Percentiles rank a stretch among this genome's conserved stretches.
These are phyloP conservation scores for Pisolithus microcarpus DNA, from an alignment of 768 basidiomycete genomes.

Conservation along the genomic window DNA sequence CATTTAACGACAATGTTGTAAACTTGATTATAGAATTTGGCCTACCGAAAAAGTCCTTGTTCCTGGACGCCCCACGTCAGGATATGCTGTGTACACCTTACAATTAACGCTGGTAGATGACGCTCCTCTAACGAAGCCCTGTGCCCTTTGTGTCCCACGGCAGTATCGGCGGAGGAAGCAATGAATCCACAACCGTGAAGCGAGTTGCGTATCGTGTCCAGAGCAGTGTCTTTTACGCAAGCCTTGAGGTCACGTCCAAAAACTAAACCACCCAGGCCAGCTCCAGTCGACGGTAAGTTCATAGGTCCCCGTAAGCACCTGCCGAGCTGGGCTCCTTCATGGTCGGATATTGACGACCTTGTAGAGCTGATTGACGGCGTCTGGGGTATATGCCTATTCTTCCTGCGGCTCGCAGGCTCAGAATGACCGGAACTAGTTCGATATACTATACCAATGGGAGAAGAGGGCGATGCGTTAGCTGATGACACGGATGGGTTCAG, in stretches of 20 bases:
- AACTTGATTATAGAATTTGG: slow-evolving; percentile 2
- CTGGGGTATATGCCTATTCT: slow-evolving; percentile 49
- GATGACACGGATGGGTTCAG: slow-evolving; percentile 41
- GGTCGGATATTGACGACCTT: slow-evolving; percentile 41
- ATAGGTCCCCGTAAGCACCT: slow-evolving; percentile 49
- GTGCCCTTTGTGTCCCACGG: slow-evolving; percentile 11
- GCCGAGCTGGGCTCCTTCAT: slow-evolving; percentile 51
- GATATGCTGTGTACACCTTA: slow-evolving; percentile 78
- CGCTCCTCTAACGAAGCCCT: slow-evolving; percentile 38
- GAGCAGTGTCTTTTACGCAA: slow-evolving; percentile 52
- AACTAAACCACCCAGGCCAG: slow-evolving; percentile 45
- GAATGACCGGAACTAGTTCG: slow-evolving; percentile 38
- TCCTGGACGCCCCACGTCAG: slow-evolving; percentile 79
- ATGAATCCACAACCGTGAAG: slow-evolving; percentile 3
- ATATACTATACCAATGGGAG: slow-evolving; percentile 26
- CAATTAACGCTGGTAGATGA: slow-evolving; percentile 65
- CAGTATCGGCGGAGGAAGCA: neutral
- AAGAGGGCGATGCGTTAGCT: slow-evolving; percentile 33
- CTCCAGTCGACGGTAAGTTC: slow-evolving; percentile 27
- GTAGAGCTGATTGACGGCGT: slow-evolving; percentile 53
- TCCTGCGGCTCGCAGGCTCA: slow-evolving; percentile 21
- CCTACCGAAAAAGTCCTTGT: slow-evolving; percentile 80
- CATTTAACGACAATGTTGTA: slow-evolving; percentile 2
- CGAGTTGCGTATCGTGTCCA: slow-evolving; percentile 21
- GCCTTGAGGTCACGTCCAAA: slow-evolving; percentile 56